Evolutionary conservation across 2,329 filamentous ascomycete species (phyloP).

Genomic region (Arthroderma sp.): DNA sequence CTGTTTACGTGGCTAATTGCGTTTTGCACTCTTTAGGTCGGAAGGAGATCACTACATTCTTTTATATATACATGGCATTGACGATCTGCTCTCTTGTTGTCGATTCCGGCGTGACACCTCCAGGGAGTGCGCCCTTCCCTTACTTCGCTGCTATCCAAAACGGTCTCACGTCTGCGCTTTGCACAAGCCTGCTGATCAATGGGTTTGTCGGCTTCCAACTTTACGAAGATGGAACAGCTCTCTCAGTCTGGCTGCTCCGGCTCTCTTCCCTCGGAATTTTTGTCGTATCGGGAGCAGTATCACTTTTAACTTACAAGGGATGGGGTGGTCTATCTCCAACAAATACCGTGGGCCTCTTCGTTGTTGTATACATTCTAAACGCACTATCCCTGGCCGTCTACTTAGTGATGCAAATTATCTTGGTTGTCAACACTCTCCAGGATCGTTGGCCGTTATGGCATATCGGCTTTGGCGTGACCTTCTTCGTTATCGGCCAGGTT

Average conservation of each 20-base stretch:
- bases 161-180: slow-evolving; percentile 70
- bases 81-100: slow-evolving; percentile 80
- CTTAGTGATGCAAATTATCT: slow-evolving; percentile 69
- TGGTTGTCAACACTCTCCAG: slow-evolving; percentile 80
- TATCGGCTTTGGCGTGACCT: slow-evolving; percentile 78
- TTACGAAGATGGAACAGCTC: slow-evolving; percentile 88
- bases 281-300: slow-evolving; percentile 71
- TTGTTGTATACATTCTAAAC: slow-evolving; percentile 84
- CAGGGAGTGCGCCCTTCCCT: slow-evolving; percentile 64
- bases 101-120: slow-evolving; percentile 83
- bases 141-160: slow-evolving; percentile 86
- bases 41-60: slow-evolving; percentile 73
- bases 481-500: slow-evolving; percentile 85
- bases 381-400: slow-evolving; percentile 78
- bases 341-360: slow-evolving; percentile 78
- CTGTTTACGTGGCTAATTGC: slow-evolving; percentile 1
- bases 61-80: slow-evolving; percentile 89
- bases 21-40: slow-evolving; percentile 34
- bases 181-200: slow-evolving; percentile 85
- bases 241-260: slow-evolving; percentile 87
- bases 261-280: slow-evolving; percentile 69
- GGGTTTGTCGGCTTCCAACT: slow-evolving; percentile 97
- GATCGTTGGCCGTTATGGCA: slow-evolving; percentile 93
- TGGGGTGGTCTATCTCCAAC: slow-evolving; percentile 77
- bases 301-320: slow-evolving; percentile 80